Evolutionary conservation across 108 stramenopile species (phyloP).

Genomic region (Fistulifera solaris): DNA sequence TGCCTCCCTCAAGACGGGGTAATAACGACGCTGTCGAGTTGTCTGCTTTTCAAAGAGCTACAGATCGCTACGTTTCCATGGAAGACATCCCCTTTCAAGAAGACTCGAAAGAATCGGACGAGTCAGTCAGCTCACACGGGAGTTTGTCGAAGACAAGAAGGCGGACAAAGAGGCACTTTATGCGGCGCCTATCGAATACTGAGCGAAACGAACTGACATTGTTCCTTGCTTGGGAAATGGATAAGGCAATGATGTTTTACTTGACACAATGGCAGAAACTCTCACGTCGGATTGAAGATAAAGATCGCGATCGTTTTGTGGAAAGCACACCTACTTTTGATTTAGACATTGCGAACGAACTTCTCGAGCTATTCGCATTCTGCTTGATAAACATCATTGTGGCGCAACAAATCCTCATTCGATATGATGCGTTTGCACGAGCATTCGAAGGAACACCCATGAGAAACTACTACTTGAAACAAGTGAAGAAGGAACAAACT

Average conservation of each 20-base stretch:
- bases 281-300: slow-evolving; percentile 8
- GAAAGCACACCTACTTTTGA: neutral
- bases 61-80: slow-evolving; percentile 1
- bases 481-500: slow-evolving; percentile 1
- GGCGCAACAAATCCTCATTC: slow-evolving; percentile 49
- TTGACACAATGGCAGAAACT: slow-evolving; percentile 26
- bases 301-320: neutral
- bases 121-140: neutral
- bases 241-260: slow-evolving; percentile 27
- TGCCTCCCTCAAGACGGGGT: neutral
- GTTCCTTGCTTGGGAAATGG: slow-evolving; percentile 27
- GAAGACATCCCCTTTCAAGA: neutral
- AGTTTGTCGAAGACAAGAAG: neutral
- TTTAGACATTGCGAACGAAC: slow-evolving; percentile 24
- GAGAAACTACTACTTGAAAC: slow-evolving; percentile 48
- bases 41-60: neutral
- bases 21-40: neutral
- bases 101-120: neutral
- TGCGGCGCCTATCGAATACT: slow-evolving; percentile 21
- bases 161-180: slow-evolving; percentile 8
- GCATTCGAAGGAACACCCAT: slow-evolving; percentile 49
- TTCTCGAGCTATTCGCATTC: slow-evolving; percentile 62
- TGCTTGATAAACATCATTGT: slow-evolving; percentile 49
- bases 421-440: slow-evolving; percentile 60
- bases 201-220: slow-evolving; percentile 31